phyloP scores from a whole-genome alignment of 2,329 filamentous ascomycete species.

The Simplicillium aogashimaense region DNA sequence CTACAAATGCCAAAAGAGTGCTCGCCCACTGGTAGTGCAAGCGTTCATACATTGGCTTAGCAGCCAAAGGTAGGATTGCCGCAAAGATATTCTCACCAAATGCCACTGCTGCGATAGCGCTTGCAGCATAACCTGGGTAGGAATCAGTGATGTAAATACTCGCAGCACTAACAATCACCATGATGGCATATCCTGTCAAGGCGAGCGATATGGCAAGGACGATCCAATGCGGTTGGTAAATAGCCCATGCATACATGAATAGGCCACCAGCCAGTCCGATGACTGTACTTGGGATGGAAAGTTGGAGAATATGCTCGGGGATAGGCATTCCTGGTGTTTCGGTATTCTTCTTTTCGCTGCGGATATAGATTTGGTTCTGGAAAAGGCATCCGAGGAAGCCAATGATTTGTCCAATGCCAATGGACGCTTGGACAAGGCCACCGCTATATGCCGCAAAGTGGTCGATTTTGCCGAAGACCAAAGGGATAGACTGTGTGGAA shows the following conservation, averaged over 20 bases:
- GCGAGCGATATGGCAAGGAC: constrained; percentile 4
- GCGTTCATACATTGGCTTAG: constrained; percentile 7
- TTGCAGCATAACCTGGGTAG: constrained; percentile 5
- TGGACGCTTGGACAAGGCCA: constrained; percentile 5
- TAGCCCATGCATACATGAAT: constrained; percentile 8
- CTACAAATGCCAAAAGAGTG: constrained; percentile 6
- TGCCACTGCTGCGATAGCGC: constrained; percentile 8
- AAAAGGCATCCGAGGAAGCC: constrained; percentile 4
- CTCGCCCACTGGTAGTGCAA: constrained; percentile 7
- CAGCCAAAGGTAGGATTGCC: constrained; percentile 7
- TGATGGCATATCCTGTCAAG: constrained; percentile 7
- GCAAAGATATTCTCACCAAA: constrained; percentile 8
- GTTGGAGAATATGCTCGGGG: constrained; percentile 6
- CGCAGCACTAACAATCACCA: constrained; percentile 5
- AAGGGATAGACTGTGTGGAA: constrained; percentile 8
- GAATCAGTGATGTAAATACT: constrained; percentile 8
- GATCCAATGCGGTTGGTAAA: constrained; percentile 8
- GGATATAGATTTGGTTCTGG: constrained; percentile 3
- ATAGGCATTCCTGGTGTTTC: constrained; percentile 3
- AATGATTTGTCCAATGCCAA: constrained; percentile 8
- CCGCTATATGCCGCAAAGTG: constrained; percentile 2
- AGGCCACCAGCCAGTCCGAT: constrained; percentile 5
- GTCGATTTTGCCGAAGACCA: constrained; percentile 4
- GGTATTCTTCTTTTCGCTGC: constrained; percentile 1
- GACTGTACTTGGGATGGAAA: constrained; percentile 5